phyloP scores from a whole-genome alignment of 176 grass and related monocot species.

The Zea luxurians region DNA sequence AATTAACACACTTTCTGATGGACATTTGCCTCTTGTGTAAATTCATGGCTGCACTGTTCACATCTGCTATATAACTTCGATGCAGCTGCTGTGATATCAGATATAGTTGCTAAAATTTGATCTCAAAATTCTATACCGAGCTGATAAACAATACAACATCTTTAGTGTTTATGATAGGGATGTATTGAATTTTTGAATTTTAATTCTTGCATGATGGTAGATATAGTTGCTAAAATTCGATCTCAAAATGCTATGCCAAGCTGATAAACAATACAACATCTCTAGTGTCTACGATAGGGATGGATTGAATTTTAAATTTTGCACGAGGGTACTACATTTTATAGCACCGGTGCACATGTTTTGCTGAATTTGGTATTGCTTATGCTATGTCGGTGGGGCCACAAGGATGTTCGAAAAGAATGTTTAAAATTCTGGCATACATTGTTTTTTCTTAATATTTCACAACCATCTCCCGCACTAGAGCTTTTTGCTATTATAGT shows the following conservation, averaged over 20 bases:
- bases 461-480: background rate
- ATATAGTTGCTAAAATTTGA: background rate
- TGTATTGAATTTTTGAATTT: background rate
- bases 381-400: background rate
- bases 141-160: background rate
- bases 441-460: background rate
- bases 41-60: background rate
- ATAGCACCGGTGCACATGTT: background rate
- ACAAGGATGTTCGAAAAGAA: background rate
- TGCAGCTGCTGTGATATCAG: background rate
- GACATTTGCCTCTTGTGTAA: background rate
- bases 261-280: background rate
- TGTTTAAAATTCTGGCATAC: background rate
- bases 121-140: background rate
- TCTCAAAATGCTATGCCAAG: background rate
- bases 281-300: background rate
- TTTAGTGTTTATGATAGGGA: background rate
- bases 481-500: too few relatives aligned
- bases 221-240: background rate
- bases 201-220: too few relatives aligned
- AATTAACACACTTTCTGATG: background rate
- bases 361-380: background rate
- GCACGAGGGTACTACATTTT: background rate
- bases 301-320: conserved; percentile 13
- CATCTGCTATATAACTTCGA: background rate